phyloP scores from a whole-genome alignment of 2,329 filamentous ascomycete genomes.

The Moelleriella libera region DNA sequence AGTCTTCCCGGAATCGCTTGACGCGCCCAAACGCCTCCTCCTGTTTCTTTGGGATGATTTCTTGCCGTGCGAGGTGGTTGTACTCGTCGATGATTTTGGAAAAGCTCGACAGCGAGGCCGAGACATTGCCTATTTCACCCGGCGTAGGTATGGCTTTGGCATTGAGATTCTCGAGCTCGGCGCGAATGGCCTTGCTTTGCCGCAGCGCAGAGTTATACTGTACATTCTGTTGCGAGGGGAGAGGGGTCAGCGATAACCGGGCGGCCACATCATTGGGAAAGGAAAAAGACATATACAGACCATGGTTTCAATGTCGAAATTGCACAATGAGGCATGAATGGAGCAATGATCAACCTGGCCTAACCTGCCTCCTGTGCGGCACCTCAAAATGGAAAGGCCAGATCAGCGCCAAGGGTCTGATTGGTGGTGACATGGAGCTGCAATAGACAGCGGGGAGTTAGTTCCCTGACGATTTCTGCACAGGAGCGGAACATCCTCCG shows the following conservation, averaged over 20 bases:
- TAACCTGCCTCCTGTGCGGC: too few species aligned
- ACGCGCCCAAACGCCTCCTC: constrained; percentile 79
- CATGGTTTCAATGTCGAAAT: too few species aligned
- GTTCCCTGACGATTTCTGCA: too few species aligned
- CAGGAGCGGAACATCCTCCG: neutral
- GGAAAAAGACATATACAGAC: too few species aligned
- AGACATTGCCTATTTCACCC: constrained; percentile 49
- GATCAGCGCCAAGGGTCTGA: too few species aligned
- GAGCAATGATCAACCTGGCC: too few species aligned
- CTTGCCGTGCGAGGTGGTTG: constrained; percentile 67
- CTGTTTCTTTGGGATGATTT: constrained; percentile 82
- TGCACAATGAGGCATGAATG: too few species aligned
- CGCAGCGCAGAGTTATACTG: constrained; percentile 77
- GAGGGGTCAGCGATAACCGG: neutral
- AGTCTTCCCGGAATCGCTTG: constrained; percentile 70
- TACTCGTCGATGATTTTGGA: constrained; percentile 90
- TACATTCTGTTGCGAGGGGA: constrained; percentile 43
- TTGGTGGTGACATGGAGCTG: too few species aligned
- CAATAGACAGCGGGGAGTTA: too few species aligned
- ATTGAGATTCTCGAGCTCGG: constrained; percentile 59
- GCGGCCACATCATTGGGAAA: too few species aligned
- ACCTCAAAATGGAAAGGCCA: too few species aligned
- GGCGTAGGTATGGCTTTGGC: constrained; percentile 48
- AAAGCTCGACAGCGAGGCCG: constrained; percentile 67
- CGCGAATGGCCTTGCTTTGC: constrained; percentile 67